Percentiles rank a stretch among this genome's conserved stretches.
phyloP scores from a whole-genome alignment of 768 basidiomycete species.

The Leccinum pellstonianum region DNA sequence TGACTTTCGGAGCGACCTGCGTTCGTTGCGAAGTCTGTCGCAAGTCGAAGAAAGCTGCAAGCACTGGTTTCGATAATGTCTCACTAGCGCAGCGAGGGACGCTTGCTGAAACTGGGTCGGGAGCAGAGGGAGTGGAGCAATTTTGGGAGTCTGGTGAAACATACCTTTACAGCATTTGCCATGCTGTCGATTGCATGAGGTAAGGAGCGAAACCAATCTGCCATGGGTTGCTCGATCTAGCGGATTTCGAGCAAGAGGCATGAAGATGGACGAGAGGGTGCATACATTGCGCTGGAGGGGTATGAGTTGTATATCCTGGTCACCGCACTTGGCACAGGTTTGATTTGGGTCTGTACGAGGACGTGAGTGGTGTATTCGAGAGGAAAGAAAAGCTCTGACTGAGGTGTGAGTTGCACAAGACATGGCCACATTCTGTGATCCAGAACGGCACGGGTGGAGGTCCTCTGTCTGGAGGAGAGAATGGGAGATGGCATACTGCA shows the following conservation, averaged over 20 bases:
- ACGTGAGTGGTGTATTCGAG: neutral
- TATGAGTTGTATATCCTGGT: slow-evolving; percentile 60
- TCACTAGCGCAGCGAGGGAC: slow-evolving; percentile 64
- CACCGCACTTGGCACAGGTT: slow-evolving; percentile 69
- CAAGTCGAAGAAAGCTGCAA: slow-evolving; percentile 42
- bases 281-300: slow-evolving; percentile 74
- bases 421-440: slow-evolving; percentile 87
- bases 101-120: slow-evolving; percentile 72
- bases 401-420: slow-evolving; percentile 82
- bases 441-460: slow-evolving; percentile 72
- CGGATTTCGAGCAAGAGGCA: slow-evolving; percentile 2
- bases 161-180: slow-evolving; percentile 67
- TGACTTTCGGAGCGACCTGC: slow-evolving; percentile 54
- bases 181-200: slow-evolving; percentile 61
- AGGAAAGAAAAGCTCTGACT: slow-evolving; percentile 44
- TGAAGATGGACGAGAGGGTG: neutral
- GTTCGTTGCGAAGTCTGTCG: slow-evolving; percentile 38
- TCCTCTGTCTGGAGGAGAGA: slow-evolving; percentile 47
- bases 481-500: slow-evolving; percentile 66
- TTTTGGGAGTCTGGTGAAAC: neutral
- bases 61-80: slow-evolving; percentile 58
- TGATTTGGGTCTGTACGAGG: slow-evolving; percentile 58
- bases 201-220: slow-evolving; percentile 72
- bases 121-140: neutral
- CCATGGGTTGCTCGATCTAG: slow-evolving; percentile 81